Percentiles rank a stretch among this genome's conserved stretches.
Conservation (phyloP, 1,139 yeast species). For the Sugiyamaella xylanicola region DNA sequence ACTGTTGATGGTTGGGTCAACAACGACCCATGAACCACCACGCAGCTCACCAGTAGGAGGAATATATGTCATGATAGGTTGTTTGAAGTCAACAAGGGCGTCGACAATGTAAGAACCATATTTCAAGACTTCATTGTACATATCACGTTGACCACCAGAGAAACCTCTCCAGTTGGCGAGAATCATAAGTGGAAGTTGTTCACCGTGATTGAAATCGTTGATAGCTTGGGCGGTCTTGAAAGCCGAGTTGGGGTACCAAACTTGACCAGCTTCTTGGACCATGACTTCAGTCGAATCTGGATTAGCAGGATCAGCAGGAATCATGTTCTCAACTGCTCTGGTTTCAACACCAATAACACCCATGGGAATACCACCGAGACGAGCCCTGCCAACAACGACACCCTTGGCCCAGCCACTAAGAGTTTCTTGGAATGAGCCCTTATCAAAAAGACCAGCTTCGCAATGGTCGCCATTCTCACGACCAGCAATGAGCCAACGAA, state of each 20-base stretch:
- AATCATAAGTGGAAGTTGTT: constrained; percentile 94
- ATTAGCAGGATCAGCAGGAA: constrained; percentile 98
- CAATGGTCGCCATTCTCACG: constrained; percentile 62
- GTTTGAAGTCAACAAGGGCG: constrained; percentile 93
- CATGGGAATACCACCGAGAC: constrained; percentile 97
- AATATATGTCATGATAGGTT: constrained; percentile 93
- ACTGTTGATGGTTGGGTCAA: constrained; percentile 93
- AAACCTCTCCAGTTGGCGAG: constrained; percentile 99
- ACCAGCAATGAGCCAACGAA: constrained; percentile 94
- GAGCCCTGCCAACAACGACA: constrained; percentile 97
- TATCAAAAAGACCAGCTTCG: constrained; percentile 88
- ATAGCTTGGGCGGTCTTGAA: constrained; percentile 99
- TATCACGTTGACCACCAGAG: constrained; percentile 99
- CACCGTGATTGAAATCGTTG: constrained; percentile 96
- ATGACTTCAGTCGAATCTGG: constrained; percentile 87
- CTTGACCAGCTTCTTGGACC: constrained; percentile 97
- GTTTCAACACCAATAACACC: constrained; percentile 98
- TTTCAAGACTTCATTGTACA: constrained; percentile 97
- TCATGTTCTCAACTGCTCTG: constrained; percentile 79
- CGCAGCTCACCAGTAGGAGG: constrained; percentile 98
- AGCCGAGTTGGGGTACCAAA: constrained; percentile 99
- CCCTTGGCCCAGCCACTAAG: constrained; percentile 98
- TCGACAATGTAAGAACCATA: constrained; percentile 97
- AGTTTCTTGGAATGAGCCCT: constrained; percentile 94
- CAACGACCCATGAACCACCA: constrained; percentile 99